Evolutionary conservation across 495 filamentous ascomycete genomes (phyloP).

Genomic region (Penicillium longicatenatum): DNA sequence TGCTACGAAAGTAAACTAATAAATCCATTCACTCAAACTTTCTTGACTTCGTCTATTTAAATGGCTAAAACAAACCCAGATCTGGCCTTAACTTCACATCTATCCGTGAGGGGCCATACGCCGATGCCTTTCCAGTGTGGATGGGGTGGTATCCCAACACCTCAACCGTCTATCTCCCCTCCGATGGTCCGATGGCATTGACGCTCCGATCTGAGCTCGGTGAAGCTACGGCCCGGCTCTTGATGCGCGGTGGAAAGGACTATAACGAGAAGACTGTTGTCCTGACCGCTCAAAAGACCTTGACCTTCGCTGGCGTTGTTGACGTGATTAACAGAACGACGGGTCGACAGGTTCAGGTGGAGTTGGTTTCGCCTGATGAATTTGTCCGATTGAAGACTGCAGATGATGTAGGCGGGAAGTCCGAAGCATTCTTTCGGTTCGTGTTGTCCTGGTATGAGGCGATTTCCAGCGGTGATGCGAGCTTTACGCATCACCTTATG

Average conservation of each 20-base stretch:
- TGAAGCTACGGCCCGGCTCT: background rate
- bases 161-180: background rate
- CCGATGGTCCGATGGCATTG: background rate
- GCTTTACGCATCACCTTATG: background rate
- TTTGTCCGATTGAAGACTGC: background rate
- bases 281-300: background rate
- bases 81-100: background rate
- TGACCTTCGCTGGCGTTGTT: background rate
- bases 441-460: background rate
- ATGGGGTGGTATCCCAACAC: background rate
- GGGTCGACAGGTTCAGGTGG: background rate
- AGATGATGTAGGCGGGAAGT: background rate
- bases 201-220: background rate
- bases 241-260: background rate
- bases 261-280: background rate
- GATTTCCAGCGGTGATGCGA: background rate
- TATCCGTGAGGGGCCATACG: background rate
- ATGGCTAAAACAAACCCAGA: too few relatives aligned
- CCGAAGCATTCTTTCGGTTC: background rate
- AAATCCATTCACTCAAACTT: too few relatives aligned
- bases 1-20: background rate
- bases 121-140: background rate
- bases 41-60: too few relatives aligned
- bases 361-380: background rate
- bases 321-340: background rate